phyloP scores from a whole-genome alignment of 768 basidiomycete genomes.

The Mycena amicta region DNA sequence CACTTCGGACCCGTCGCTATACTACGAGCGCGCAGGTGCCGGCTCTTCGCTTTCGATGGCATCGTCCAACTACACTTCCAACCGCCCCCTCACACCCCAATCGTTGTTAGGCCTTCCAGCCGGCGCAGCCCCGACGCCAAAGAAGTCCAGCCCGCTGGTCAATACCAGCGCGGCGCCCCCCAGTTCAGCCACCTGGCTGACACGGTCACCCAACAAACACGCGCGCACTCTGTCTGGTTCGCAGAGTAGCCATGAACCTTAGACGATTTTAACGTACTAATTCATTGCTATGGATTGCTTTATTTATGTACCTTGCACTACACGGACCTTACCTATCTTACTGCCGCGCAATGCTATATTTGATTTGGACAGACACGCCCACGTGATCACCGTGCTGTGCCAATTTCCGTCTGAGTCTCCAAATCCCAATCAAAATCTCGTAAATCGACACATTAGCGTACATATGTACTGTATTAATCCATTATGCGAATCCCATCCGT shows the following conservation, averaged over 20 bases:
- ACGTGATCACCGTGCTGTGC: no score
- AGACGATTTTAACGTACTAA: background rate
- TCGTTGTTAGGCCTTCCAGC: conserved; percentile 19
- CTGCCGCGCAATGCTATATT: no score
- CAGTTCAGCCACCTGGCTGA: conserved; percentile 17
- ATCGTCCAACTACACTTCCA: conserved; percentile 1
- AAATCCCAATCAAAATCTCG: no score
- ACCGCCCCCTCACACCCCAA: conserved; percentile 15
- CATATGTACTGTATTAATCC: no score
- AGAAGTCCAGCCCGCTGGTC: conserved; percentile 20
- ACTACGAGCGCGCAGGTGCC: conserved; percentile 18
- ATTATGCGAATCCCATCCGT: no score
- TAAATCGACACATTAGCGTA: no score
- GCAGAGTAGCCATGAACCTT: conserved; percentile 10
- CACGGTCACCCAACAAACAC: conserved; percentile 15
- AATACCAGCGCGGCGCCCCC: background rate
- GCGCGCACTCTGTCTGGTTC: conserved; percentile 10
- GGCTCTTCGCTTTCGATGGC: conserved; percentile 13
- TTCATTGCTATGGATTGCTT: background rate
- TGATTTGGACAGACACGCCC: no score
- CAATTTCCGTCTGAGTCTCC: no score
- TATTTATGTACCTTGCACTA: background rate
- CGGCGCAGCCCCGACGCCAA: conserved; percentile 13
- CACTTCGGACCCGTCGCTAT: conserved; percentile 15
- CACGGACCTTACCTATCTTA: no score